Conservation (phyloP, 179 eudicot genomes). For the Heliamphora pulchella region DNA sequence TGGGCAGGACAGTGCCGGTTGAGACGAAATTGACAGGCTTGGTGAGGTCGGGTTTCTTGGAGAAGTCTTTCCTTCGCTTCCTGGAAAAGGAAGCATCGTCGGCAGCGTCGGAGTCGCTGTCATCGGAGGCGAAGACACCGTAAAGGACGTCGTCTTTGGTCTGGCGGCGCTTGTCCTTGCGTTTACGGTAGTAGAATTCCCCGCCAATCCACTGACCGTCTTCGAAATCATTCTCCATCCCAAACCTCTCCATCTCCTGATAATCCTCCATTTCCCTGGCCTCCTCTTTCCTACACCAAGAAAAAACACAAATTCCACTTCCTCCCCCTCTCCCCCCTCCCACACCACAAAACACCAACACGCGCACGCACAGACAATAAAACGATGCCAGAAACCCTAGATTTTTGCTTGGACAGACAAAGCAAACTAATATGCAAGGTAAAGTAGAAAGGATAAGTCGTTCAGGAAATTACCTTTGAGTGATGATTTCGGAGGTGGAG, state of each 20-base stretch:
- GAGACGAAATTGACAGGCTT: constrained; percentile 77
- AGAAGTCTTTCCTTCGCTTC: constrained; percentile 41
- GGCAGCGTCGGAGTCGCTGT: constrained; percentile 32
- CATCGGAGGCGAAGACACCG: constrained; percentile 59
- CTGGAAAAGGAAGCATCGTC: constrained; percentile 36
- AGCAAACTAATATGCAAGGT: too few relatives aligned
- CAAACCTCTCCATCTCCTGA: constrained; percentile 74
- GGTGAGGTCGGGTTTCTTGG: constrained; percentile 37
- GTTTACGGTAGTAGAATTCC: constrained; percentile 41
- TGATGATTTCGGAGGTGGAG: too few relatives aligned
- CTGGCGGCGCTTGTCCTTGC: constrained; percentile 39
- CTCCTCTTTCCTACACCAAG: not conserved
- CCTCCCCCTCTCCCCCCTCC: too few relatives aligned
- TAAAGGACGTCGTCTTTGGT: constrained; percentile 59
- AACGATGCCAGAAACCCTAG: not conserved
- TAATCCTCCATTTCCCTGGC: constrained; percentile 40
- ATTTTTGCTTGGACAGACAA: too few relatives aligned
- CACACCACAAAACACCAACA: too few relatives aligned
- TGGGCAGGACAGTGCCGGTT: constrained; percentile 52
- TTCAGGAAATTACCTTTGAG: too few relatives aligned
- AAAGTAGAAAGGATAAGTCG: too few relatives aligned
- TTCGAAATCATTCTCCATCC: constrained; percentile 69
- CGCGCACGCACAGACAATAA: not conserved
- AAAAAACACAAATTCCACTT: too few relatives aligned
- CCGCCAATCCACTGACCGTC: constrained; percentile 61